A percentile compares a stretch with the other conserved stretches of the same genome.
Evolutionary conservation across 2,329 filamentous ascomycete genomes (phyloP).

Genomic region (Penicillium carneum): DNA sequence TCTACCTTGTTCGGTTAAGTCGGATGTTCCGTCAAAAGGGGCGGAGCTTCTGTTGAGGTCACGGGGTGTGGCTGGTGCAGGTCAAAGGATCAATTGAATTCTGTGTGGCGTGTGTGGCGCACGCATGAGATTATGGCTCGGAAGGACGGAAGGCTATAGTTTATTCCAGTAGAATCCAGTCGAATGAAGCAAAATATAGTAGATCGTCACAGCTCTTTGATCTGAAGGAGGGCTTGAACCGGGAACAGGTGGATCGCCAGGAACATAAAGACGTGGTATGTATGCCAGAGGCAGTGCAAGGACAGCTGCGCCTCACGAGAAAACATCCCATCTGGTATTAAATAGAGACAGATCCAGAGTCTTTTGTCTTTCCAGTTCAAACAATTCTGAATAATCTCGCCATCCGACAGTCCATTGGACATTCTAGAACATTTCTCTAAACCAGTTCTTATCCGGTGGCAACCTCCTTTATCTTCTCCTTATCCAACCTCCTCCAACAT

Average conservation of each 20-base stretch:
- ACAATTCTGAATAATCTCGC: neutral
- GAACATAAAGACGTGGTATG: slow-evolving; percentile 19
- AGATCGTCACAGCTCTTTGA: neutral
- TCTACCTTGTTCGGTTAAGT: neutral
- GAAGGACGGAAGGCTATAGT: slow-evolving; percentile 19
- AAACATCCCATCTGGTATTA: neutral
- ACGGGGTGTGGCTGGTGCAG: slow-evolving; percentile 16
- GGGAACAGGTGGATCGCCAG: slow-evolving; percentile 23
- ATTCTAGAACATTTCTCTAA: slow-evolving; percentile 10
- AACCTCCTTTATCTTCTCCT: slow-evolving; percentile 28
- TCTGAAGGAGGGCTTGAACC: slow-evolving; percentile 6
- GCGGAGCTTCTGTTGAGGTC: slow-evolving; percentile 14
- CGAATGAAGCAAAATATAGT: neutral
- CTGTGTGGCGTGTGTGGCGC: slow-evolving; percentile 18
- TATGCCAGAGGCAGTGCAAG: slow-evolving; percentile 18
- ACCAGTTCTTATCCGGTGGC: slow-evolving; percentile 29
- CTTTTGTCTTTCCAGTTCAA: neutral
- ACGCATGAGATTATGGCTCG: neutral
- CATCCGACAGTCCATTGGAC: neutral
- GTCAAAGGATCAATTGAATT: neutral
- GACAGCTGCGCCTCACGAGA: slow-evolving; percentile 14
- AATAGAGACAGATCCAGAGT: slow-evolving; percentile 5
- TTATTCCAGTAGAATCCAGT: neutral
- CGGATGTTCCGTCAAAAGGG: slow-evolving; percentile 1
- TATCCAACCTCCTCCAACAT: slow-evolving; percentile 18